Evolutionary conservation across 78 protist species (phyloP).

Genomic region (Speleostelium caveatum): DNA sequence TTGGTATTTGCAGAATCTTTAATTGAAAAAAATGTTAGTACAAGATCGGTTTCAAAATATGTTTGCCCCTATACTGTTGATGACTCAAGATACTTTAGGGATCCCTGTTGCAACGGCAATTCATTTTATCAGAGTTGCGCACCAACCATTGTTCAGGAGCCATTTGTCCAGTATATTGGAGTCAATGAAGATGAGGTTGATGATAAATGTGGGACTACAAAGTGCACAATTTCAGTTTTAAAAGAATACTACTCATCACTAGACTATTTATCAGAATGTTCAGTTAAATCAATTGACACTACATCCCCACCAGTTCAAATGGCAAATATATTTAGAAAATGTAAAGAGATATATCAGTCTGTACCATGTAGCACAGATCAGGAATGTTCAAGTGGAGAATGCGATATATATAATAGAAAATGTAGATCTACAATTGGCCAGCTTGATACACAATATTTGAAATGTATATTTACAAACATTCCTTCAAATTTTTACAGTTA

Average conservation of each 20-base stretch:
- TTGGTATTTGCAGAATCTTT: not conserved
- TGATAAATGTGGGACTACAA: slow-evolving; percentile 15
- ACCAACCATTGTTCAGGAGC: slow-evolving; percentile 6
- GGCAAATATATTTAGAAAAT: slow-evolving; percentile 2
- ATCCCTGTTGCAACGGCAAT: slow-evolving; percentile 56
- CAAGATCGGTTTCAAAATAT: not conserved
- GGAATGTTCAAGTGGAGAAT: not conserved
- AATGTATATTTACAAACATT: slow-evolving; percentile 23
- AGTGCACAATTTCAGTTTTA: slow-evolving; percentile 36
- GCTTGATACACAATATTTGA: slow-evolving; percentile 7
- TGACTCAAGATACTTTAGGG: slow-evolving; percentile 19
- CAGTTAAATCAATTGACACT: slow-evolving; percentile 1
- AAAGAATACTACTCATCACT: slow-evolving; percentile 30
- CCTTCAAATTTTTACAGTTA: too few species aligned
- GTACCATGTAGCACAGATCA: not conserved
- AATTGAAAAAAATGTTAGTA: not conserved
- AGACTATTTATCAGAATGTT: slow-evolving; percentile 16
- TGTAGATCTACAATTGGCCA: slow-evolving; percentile 2
- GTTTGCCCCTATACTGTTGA: slow-evolving; percentile 18
- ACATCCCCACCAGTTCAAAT: slow-evolving; percentile 3
- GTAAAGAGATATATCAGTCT: not conserved
- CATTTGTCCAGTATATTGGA: not conserved
- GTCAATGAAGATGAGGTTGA: not conserved
- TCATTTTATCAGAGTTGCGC: slow-evolving; percentile 44
- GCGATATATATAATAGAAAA: slow-evolving; percentile 1